Base-by-base conservation (phyloP, 202 grass and related monocot species). In the Carex arenaria region DNA sequence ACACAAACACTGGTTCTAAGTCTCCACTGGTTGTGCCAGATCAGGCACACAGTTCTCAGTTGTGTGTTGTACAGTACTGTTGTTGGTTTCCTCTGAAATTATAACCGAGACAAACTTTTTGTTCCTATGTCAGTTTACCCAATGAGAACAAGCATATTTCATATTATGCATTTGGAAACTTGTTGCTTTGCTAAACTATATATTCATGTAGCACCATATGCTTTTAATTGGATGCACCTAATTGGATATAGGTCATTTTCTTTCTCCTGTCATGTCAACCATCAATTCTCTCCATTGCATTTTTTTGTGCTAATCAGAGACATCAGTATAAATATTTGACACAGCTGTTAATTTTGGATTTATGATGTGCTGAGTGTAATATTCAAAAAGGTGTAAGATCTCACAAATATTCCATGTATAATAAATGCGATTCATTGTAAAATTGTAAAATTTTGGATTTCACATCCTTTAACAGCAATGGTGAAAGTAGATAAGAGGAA, bases 21-120 rank as follows among this genome's bases (percentile, higher is more conserved):
- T 76, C 13, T 23, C 72, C 47, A 76, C 49, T 76, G 13, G 53
- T 54, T 4, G 17, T 59, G 73, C 73, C 73, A 78, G 74, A 60
- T 78, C 53, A 78, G 31, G 74, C 53, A 78, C 49, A 75, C 23
- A 56, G 26, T 76, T 72, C 26, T 53, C 0, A 54, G 23, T 22
- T 75, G 28, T 34, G 38, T 36, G 34, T 26, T 26, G 26, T 26
- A 26, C 26, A 1, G 26, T 40, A 26, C 26, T 26, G 26, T 40
- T 40, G 5, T 57, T 57, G 52, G 5, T 57, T 75, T 54, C 72
- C 45, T 75, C 49, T 76, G 13, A 52, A 76, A 71, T 71, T 71
- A 71, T 71, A 71, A 68, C 10, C 23, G 11, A 30, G 26, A 64
- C 26, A 63, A 22, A 30, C 10, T 64, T 64, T 31, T 28, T 13